Conservation (phyloP, 805 yeast genomes). For the Monosporozyma siamensis region DNA sequence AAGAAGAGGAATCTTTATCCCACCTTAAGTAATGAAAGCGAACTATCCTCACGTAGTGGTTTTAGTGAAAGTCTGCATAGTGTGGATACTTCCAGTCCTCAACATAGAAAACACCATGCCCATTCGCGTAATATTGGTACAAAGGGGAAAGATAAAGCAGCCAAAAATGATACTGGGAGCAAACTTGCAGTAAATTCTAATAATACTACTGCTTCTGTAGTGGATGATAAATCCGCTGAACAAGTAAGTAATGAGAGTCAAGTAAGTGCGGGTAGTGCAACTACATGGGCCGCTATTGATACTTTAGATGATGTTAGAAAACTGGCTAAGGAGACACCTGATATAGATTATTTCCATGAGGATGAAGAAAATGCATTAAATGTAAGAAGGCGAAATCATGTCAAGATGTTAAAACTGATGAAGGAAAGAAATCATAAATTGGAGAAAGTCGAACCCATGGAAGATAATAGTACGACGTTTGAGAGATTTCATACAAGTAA, state of each 20-base stretch:
- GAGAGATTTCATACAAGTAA: not conserved
- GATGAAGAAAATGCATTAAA: constrained; percentile 31
- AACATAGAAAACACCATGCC: not conserved
- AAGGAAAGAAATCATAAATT: constrained; percentile 22
- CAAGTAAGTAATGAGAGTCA: constrained; percentile 34
- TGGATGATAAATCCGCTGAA: constrained; percentile 26
- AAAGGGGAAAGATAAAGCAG: not conserved
- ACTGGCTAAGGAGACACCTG: constrained; percentile 42
- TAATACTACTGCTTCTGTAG: not conserved
- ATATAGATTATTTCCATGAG: constrained; percentile 36
- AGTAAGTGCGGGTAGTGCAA: constrained; percentile 27
- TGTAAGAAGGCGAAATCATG: constrained; percentile 50
- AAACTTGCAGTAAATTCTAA: no score
- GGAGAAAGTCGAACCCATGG: constrained; percentile 2
- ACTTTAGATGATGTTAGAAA: constrained; percentile 69
- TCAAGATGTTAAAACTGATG: constrained; percentile 32
- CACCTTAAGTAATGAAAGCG: not conserved
- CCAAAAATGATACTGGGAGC: no score
- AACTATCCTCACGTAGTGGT: not conserved
- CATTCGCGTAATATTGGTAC: not conserved
- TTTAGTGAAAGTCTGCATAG: not conserved
- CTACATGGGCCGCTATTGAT: constrained; percentile 79
- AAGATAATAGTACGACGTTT: not conserved
- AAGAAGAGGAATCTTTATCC: not conserved
- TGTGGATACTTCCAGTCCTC: not conserved